phyloP scores from a whole-genome alignment of 805 yeast genomes.

The Maudiozyma pseudohumilis region DNA sequence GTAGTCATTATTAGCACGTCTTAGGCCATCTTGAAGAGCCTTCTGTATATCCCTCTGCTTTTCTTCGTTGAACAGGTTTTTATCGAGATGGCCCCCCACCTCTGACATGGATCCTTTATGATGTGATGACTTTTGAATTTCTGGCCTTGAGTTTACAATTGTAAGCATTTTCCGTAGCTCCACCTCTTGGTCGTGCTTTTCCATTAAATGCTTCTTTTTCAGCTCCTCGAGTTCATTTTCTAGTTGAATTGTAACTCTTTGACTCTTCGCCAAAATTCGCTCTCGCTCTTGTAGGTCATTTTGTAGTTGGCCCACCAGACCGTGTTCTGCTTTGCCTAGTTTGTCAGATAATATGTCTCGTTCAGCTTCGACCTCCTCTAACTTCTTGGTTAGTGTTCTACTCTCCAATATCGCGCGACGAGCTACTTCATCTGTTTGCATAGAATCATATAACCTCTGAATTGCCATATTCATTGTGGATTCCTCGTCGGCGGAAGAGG shows the following conservation, averaged over 20 bases:
- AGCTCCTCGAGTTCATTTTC: slow-evolving; percentile 59
- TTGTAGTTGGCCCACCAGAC: slow-evolving; percentile 59
- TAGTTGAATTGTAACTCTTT: slow-evolving; percentile 53
- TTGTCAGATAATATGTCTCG: slow-evolving; percentile 60
- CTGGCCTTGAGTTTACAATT: slow-evolving; percentile 42
- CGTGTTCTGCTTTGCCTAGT: slow-evolving; percentile 69
- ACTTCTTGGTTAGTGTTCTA: slow-evolving; percentile 41
- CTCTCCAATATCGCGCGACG: slow-evolving; percentile 58
- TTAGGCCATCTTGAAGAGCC: slow-evolving; percentile 27
- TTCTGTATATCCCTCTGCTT: slow-evolving; percentile 23
- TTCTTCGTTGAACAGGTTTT: slow-evolving; percentile 18
- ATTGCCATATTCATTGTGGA: slow-evolving; percentile 73
- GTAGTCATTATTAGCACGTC: slow-evolving; percentile 32
- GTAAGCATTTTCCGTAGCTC: slow-evolving; percentile 68
- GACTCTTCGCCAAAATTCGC: slow-evolving; percentile 49
- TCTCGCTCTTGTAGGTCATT: slow-evolving; percentile 65
- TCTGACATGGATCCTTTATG: slow-evolving; percentile 11
- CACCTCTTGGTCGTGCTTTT: slow-evolving; percentile 65
- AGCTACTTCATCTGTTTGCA: slow-evolving; percentile 86
- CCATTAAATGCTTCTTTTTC: slow-evolving; percentile 47
- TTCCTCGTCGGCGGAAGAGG: slow-evolving; percentile 40
- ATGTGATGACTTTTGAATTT: slow-evolving; percentile 1
- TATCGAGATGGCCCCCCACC: slow-evolving; percentile 1
- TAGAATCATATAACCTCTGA: slow-evolving; percentile 61
- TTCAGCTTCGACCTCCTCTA: slow-evolving; percentile 40